Base-by-base conservation (phyloP, 805 yeast genomes). In the Yamadazyma phyllophila region DNA sequence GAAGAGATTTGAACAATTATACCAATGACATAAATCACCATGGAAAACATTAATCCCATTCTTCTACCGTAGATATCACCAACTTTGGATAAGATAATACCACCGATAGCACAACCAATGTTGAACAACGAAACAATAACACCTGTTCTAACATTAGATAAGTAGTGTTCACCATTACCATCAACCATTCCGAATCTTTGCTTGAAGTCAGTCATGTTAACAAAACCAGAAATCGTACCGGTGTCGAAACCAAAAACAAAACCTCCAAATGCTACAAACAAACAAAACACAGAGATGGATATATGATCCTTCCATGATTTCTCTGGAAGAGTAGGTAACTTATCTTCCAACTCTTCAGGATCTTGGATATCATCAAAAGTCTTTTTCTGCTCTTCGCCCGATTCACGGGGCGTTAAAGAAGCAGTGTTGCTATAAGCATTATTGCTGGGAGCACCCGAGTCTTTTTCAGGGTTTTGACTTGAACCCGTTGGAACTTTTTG, bases 171-270 rank as follows among this genome's bases (percentile, higher is more conserved):
- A 47, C 83, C 84, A n/a, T 58, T 58, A 5, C 60, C 41, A 46
- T 67, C 51, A 2, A 50, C 16, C 49, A 69, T 64, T 58, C 86
- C 88, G 53, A 82, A 82, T 55, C 82, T 67, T 14, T 52, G 46
- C 43, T 66, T 59, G 63, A 77, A 83, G 50, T 81, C 80, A n/a
- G 70, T 55, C 82, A 83, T 79, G 60, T 79, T 79, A 41, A 82
- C 80, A 56, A 83, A 80, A 53, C 88, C 88, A 34, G 86, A 81
- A 63, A 83, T 78, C 52, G 89, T 82, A 69, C 89, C 90, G 42
- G 88, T 84, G 69, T 83, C 90, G 76, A 83, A 83, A 49, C 90
- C 90, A 58, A 82, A 84, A 37, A 83, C 83, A 60, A 80, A 84
- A 39, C 90, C 91, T 68, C 88, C 89, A 51, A 84, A 84, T 27